Base-by-base conservation (phyloP, 257 asterid genomes). In the Fraxinus quadrangulata region DNA sequence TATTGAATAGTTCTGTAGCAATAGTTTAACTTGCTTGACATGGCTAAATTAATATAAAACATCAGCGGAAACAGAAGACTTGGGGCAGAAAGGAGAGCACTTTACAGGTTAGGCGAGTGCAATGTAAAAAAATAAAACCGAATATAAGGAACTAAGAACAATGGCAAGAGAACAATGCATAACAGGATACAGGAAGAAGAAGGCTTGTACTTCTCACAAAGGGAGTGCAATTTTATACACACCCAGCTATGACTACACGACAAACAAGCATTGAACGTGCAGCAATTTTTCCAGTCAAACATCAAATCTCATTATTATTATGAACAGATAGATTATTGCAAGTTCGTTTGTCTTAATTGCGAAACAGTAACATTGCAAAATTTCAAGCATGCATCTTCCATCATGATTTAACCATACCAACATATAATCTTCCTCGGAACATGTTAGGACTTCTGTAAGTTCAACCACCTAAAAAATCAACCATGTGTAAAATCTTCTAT, bases 271-370 rank as follows among this genome's bases (percentile, higher is more conserved):
- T 28, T 59, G 24, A 79, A 79, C 72, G 42, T 31, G 33, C 47
- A 66, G 63, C 66, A 45, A 67, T 19, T 47, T 67, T 66, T 79
- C 39, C 61, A 40, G 81, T 67, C 86, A 79, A 79, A 72, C 13
- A 66, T 47, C 36, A 76, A 75, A 76, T 76, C 81, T 67, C n/a
- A 56, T 79, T 67, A 75, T 71, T 67, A 61, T 67, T 72, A 72
- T 73, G 34, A 61, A 39, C 26, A 59, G 59, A 76, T 12, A 54
- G 79, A 83, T 79, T 83, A 72, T 56, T n/a, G 66, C 37, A 30
- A 67, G 79, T 79, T 79, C 77, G 76, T 83, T 39, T 10, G 39
- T 67, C 79, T 83, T 83, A 72, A 78, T 76, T 30, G 78, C 36
- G 40, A 73, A 51, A 75, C 24, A 17, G 67, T 77, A 78, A 75